Conservation (phyloP, 2,329 filamentous ascomycete species). For the Sporothrix brunneoviolacea region DNA sequence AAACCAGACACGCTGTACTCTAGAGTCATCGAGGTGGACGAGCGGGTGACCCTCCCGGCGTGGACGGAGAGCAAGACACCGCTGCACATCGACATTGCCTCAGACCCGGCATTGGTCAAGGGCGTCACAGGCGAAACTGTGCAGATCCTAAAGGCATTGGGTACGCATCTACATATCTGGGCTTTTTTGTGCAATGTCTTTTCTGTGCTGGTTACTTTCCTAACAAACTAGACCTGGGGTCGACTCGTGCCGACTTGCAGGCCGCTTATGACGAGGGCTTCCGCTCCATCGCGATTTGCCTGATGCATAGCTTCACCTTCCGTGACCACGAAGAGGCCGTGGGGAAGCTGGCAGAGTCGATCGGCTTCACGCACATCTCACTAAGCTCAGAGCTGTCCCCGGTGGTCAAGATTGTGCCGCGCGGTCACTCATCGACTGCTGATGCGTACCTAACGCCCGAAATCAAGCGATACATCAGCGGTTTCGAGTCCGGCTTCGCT, state of each 20-base stretch:
- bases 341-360: conserved; percentile 11
- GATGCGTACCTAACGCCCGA: conserved; percentile 68
- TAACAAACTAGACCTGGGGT: conserved; percentile 48
- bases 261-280: conserved; percentile 56
- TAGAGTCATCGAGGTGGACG: conserved; percentile 76
- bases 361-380: conserved; percentile 12
- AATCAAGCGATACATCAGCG: conserved; percentile 62
- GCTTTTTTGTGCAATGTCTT: no score
- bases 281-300: conserved; percentile 30
- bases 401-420: conserved; percentile 62
- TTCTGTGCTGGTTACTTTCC: no score
- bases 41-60: conserved; percentile 65
- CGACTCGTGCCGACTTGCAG: conserved; percentile 51
- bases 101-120: conserved; percentile 26
- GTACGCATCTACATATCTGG: no score
- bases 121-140: no score
- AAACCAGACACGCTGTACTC: conserved; percentile 85
- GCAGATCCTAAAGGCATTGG: no score
- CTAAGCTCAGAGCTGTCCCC: conserved; percentile 13
- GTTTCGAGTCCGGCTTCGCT: conserved; percentile 62
- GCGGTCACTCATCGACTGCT: conserved; percentile 64
- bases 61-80: not conserved
- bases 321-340: conserved; percentile 18
- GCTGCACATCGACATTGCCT: conserved; percentile 3
- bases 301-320: conserved; percentile 19